These are phyloP conservation scores for Cystofilobasidium bisporidii DNA, from an alignment of 768 basidiomycete species.

Conservation along the genomic window DNA sequence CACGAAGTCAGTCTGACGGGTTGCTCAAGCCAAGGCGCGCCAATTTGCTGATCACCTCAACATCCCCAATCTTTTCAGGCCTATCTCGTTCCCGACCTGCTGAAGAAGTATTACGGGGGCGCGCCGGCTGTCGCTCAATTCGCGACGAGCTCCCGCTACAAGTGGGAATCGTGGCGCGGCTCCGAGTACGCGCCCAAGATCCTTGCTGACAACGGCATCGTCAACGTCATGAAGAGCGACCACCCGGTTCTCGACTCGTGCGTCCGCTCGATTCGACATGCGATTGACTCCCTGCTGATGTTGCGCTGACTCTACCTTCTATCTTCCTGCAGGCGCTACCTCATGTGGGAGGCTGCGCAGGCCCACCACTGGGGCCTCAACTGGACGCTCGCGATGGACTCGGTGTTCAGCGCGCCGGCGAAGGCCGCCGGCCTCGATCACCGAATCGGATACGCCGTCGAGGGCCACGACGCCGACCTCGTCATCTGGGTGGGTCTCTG, in stretches of 20 bases:
- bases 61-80: too few relatives aligned
- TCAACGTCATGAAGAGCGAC: conserved; percentile 57
- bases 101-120: conserved; percentile 63
- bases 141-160: conserved; percentile 40
- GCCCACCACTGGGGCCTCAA: conserved; percentile 59
- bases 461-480: conserved; percentile 65
- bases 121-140: conserved; percentile 54
- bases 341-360: conserved; percentile 76
- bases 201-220: conserved; percentile 56
- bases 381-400: conserved; percentile 53
- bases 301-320: not conserved
- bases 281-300: not conserved
- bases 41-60: too few relatives aligned
- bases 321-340: conserved; percentile 45
- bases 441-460: conserved; percentile 60
- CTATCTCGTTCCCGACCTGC: conserved; percentile 62
- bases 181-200: conserved; percentile 71
- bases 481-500: conserved; percentile 43
- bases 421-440: conserved; percentile 62
- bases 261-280: not conserved
- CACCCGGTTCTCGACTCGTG: conserved; percentile 52
- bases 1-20: too few relatives aligned
- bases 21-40: too few relatives aligned
- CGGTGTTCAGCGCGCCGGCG: conserved; percentile 56
- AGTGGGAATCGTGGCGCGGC: conserved; percentile 68